A percentile compares a stretch with the other conserved stretches of the same genome.
Conservation (phyloP, 2,329 filamentous ascomycete species). For the Pseudocercospora vitis region DNA sequence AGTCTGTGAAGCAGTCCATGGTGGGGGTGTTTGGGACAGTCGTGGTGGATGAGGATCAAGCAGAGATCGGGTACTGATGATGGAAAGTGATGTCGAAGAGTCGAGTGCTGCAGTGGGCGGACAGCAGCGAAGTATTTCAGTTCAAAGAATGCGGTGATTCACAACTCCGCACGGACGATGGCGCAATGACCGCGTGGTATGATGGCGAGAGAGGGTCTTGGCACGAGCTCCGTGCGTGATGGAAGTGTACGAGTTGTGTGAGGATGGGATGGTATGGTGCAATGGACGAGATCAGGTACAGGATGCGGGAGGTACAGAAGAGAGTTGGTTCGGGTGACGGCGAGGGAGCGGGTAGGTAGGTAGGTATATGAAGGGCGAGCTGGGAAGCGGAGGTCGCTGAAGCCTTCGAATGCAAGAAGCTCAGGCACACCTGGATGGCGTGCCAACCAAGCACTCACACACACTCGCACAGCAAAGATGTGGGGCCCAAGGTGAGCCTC, state of each 20-base stretch:
- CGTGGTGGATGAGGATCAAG: no score
- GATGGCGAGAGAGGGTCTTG: constrained; percentile 19
- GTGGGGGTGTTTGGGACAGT: constrained; percentile 6
- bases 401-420: constrained; percentile 3
- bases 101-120: constrained; percentile 3
- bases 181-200: constrained; percentile 27
- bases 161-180: constrained; percentile 27
- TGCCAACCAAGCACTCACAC: constrained; percentile 11
- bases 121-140: constrained; percentile 17
- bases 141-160: constrained; percentile 21
- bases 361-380: constrained; percentile 11
- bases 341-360: constrained; percentile 12
- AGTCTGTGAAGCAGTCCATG: constrained; percentile 79
- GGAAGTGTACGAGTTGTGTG: constrained; percentile 5
- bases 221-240: constrained; percentile 8
- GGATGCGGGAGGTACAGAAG: constrained; percentile 7
- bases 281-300: constrained; percentile 13
- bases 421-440: constrained; percentile 10
- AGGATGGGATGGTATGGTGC: constrained; percentile 14
- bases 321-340: neutral
- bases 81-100: constrained; percentile 8
- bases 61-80: no score
- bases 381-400: constrained; percentile 8
- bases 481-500: constrained; percentile 15
- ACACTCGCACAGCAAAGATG: constrained; percentile 4